These are phyloP conservation scores for Scheffersomyces quercinus DNA, from an alignment of 1,139 yeast genomes.

Conservation along the genomic window DNA sequence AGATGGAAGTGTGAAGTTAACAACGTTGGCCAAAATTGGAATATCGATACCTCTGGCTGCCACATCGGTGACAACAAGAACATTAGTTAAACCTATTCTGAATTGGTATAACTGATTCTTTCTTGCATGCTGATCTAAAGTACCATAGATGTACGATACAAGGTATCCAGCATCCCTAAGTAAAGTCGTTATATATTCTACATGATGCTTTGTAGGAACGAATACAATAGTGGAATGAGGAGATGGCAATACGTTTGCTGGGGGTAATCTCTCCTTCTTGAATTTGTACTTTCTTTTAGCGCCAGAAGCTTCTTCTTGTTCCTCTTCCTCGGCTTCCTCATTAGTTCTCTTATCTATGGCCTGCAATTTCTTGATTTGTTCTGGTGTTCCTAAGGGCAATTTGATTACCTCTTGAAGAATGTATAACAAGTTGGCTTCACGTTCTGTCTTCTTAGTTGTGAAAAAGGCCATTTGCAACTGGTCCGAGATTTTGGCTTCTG, in stretches of 20 bases:
- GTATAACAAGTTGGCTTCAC: slow-evolving; percentile 83
- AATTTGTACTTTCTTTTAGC: slow-evolving; percentile 39
- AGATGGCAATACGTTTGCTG: slow-evolving; percentile 82
- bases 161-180: slow-evolving; percentile 80
- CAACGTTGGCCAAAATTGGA: slow-evolving; percentile 91
- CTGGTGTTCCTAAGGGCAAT: slow-evolving; percentile 75
- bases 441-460: slow-evolving; percentile 76
- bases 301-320: slow-evolving; percentile 38
- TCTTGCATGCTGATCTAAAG: slow-evolving; percentile 94
- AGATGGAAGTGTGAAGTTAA: slow-evolving; percentile 87
- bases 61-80: slow-evolving; percentile 94
- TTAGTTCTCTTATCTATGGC: slow-evolving; percentile 46
- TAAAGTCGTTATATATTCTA: slow-evolving; percentile 77
- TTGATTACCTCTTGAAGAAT: slow-evolving; percentile 81
- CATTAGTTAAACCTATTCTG: slow-evolving; percentile 76
- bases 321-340: slow-evolving; percentile 52
- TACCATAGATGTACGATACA: slow-evolving; percentile 87
- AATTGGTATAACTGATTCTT: slow-evolving; percentile 84
- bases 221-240: slow-evolving; percentile 86
- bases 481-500: slow-evolving; percentile 87
- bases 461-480: slow-evolving; percentile 88
- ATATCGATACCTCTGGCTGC: slow-evolving; percentile 99
- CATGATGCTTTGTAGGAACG: slow-evolving; percentile 97
- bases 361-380: slow-evolving; percentile 55
- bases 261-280: slow-evolving; percentile 63